phyloP scores from a whole-genome alignment of 345 rosid species.

The Aegle marmelos region DNA sequence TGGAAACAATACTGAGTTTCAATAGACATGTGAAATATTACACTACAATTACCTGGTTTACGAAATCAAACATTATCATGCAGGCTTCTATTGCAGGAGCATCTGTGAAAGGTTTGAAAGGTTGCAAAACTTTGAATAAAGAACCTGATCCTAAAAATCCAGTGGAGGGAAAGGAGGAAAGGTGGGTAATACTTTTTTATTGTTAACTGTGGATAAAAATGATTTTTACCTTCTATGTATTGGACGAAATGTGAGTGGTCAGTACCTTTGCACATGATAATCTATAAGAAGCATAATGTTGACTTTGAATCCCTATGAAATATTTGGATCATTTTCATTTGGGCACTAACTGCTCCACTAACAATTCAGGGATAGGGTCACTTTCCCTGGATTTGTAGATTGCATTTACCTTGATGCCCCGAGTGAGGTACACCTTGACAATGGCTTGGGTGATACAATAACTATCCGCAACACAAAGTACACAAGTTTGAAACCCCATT shows the following conservation, averaged over 20 bases:
- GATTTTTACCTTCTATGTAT: background rate
- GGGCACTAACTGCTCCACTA: constrained; percentile 22
- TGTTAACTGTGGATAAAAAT: background rate
- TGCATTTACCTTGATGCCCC: constrained; percentile 79
- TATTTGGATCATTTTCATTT: constrained; percentile 8
- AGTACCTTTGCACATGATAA: background rate
- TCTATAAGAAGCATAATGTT: background rate
- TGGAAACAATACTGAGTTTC: background rate
- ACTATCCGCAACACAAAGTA: constrained; percentile 72
- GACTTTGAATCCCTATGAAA: background rate
- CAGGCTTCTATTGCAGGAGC: constrained; percentile 86
- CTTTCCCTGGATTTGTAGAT: constrained; percentile 89
- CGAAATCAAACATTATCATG: constrained; percentile 13
- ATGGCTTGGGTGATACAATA: constrained; percentile 80
- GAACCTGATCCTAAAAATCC: constrained; percentile 92
- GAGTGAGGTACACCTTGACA: constrained; percentile 56
- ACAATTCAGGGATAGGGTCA: constrained; percentile 66
- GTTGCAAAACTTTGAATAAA: constrained; percentile 84
- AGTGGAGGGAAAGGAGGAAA: constrained; percentile 72
- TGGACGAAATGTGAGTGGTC: background rate
- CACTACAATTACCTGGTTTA: background rate
- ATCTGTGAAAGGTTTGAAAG: constrained; percentile 77
- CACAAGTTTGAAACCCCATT: constrained; percentile 12
- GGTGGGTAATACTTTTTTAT: constrained; percentile 37
- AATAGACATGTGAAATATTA: background rate